Conservation (phyloP, 495 filamentous ascomycete species). For the Melanomma pulvis-pyrius region DNA sequence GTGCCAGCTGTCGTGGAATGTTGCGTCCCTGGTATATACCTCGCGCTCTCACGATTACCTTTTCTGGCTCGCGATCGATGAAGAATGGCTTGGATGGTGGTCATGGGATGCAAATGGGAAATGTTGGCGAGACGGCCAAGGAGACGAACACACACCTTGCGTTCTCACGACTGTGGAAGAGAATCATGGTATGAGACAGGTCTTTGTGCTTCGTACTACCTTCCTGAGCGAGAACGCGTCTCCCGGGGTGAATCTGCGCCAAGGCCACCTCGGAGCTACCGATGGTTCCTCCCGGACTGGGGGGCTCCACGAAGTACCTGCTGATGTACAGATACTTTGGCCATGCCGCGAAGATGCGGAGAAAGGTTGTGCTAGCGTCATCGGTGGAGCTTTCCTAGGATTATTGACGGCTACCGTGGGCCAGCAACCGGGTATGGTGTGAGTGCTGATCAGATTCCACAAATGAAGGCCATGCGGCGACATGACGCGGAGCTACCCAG, state of each 20-base stretch:
- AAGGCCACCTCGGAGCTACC: not conserved
- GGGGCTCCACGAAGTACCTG: not conserved
- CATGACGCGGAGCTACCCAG: not conserved
- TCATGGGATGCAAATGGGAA: not conserved
- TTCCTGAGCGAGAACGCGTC: conserved; percentile 1
- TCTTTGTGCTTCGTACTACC: conserved; percentile 1
- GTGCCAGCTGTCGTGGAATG: not conserved
- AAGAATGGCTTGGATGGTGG: not conserved
- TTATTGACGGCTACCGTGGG: not conserved
- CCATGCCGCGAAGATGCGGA: not conserved
- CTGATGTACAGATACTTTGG: not conserved
- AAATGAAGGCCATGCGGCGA: conserved; percentile 15
- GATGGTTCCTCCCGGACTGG: not conserved
- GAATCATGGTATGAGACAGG: not conserved
- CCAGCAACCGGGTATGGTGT: conserved; percentile 10
- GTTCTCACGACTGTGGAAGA: not conserved
- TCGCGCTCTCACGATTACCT: not conserved
- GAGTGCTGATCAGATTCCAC: not conserved
- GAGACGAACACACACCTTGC: conserved; percentile 5
- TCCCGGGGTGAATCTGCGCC: not conserved
- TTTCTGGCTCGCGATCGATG: not conserved
- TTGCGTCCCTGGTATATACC: not conserved
- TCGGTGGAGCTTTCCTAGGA: conserved; percentile 3
- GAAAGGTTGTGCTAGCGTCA: not conserved
- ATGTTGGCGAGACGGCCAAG: not conserved